Conservation (phyloP, 108 stramenopile genomes). For the Conticribra guillardii region DNA sequence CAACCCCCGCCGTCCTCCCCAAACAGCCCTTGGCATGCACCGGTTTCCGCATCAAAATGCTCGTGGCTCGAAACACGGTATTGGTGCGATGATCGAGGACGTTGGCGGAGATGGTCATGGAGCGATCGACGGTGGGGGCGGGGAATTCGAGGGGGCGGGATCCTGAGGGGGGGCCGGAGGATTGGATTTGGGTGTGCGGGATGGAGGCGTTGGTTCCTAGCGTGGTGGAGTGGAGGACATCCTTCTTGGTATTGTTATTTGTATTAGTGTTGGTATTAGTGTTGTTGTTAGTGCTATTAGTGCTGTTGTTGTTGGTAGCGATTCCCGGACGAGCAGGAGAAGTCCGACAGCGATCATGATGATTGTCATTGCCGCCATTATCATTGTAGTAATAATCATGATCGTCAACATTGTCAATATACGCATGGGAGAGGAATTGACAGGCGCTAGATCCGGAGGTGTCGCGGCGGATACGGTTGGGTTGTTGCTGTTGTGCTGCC, state of each 20-base stretch:
- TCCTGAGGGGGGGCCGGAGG: conserved; percentile 57
- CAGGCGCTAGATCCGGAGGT: neutral
- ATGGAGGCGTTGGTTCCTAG: conserved; percentile 41
- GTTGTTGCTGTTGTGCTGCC: no score
- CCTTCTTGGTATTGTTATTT: no score
- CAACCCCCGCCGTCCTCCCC: neutral
- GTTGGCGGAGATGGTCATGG: conserved; percentile 23
- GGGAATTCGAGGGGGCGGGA: conserved; percentile 47
- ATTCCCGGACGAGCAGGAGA: no score
- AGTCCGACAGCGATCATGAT: no score
- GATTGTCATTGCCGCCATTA: no score
- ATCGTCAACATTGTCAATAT: neutral
- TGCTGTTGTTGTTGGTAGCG: no score
- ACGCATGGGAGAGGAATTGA: neutral
- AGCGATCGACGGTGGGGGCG: conserved; percentile 37
- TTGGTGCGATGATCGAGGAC: conserved; percentile 36
- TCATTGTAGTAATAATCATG: neutral
- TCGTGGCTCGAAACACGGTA: conserved; percentile 33
- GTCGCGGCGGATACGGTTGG: neutral
- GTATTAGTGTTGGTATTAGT: no score
- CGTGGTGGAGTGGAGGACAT: no score
- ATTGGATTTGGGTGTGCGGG: conserved; percentile 55
- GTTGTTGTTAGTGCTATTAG: no score
- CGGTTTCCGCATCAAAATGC: conserved; percentile 28
- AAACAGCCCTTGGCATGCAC: conserved; percentile 28